Evolutionary conservation across 768 basidiomycete genomes (phyloP), one percentile per base, ranked within the genome.

Genomic region (Rossbeevera mucosa): DNA sequence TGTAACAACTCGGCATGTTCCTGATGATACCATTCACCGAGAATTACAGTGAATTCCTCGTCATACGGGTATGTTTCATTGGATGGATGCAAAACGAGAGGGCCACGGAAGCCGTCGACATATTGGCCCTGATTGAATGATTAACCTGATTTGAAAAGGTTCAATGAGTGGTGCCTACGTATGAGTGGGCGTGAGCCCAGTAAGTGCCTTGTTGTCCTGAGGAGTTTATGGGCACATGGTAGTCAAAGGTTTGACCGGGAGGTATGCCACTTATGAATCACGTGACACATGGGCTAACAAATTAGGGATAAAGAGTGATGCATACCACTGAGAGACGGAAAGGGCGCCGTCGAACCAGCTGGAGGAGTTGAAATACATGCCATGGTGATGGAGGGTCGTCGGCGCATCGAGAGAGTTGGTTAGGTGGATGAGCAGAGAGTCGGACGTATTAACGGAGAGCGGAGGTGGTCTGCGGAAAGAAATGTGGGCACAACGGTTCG

Each of bases 11-110:
- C 74, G 1, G 70, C 44, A 54, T 92, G 88, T 65, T 91, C 76
- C 6, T 83, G 66, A 64, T 96, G 92, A 64, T 97, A 97, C 94
- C 95, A 98, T 67, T 97, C 94, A 5, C 83, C 80, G 1, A 97
- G 73, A 53, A 93, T 64, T 57, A 98, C 74, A 18, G 89, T 94
- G 71, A 82, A 94, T 59, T 97, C 95, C 24, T 86, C 90, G 67
- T 97, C 94, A 68, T 96, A 97, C 9, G 56, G 69, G 66, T 91
- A 80, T 18, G 72, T 76, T 69, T 88, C 86, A 48, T 72, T 74
- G 1, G 75, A 69, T 4, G 85, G 83, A 61, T 88, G 88, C 46
- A 97, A 79, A 45, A 94, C 64, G 42, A 96, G 66, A 1, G 94
- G 91, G 0, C 92, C 78, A n/a, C 94, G 86, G 2, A 98, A 78